Conservation (phyloP, 495 filamentous ascomycete genomes). For the Aspergillus olivimuriae region DNA sequence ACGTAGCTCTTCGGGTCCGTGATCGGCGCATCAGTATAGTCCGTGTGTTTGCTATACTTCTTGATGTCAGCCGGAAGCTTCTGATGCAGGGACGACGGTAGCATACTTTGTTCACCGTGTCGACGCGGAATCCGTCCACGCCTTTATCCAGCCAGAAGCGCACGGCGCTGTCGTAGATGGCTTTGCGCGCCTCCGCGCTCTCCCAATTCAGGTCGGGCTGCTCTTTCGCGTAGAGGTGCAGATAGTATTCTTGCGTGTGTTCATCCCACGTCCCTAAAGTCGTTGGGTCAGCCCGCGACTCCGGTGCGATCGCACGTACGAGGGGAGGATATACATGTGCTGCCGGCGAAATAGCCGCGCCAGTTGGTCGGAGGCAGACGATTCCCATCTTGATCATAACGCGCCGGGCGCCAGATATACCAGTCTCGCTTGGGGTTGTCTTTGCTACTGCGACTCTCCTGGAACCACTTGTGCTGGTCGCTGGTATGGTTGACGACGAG, state of each 20-base stretch:
- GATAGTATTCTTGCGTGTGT: slow-evolving; percentile 45
- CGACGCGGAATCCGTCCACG: slow-evolving; percentile 48
- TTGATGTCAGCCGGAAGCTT: background rate
- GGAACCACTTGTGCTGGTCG: slow-evolving; percentile 53
- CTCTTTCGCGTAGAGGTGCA: slow-evolving; percentile 44
- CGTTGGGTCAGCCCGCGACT: background rate
- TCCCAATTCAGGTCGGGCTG: slow-evolving; percentile 55
- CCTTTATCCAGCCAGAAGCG: slow-evolving; percentile 50
- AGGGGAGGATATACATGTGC: slow-evolving; percentile 51
- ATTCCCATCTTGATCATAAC: slow-evolving; percentile 41
- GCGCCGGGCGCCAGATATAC: slow-evolving; percentile 54
- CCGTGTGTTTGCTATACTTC: slow-evolving; percentile 40
- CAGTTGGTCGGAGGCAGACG: slow-evolving; percentile 54
- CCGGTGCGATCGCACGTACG: slow-evolving; percentile 18
- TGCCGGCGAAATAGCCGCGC: slow-evolving; percentile 46
- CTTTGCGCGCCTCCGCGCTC: slow-evolving; percentile 43
- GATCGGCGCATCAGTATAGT: slow-evolving; percentile 39
- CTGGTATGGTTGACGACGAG: slow-evolving; percentile 57
- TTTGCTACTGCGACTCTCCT: slow-evolving; percentile 41
- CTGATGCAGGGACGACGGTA: background rate
- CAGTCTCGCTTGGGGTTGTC: slow-evolving; percentile 47
- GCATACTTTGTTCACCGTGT: slow-evolving; percentile 43
- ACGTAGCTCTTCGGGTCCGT: slow-evolving; percentile 28
- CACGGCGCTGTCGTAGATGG: slow-evolving; percentile 44
- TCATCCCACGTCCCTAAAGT: slow-evolving; percentile 40